phyloP scores from a whole-genome alignment of 495 filamentous ascomycete species.

The Ramalina peruviana region DNA sequence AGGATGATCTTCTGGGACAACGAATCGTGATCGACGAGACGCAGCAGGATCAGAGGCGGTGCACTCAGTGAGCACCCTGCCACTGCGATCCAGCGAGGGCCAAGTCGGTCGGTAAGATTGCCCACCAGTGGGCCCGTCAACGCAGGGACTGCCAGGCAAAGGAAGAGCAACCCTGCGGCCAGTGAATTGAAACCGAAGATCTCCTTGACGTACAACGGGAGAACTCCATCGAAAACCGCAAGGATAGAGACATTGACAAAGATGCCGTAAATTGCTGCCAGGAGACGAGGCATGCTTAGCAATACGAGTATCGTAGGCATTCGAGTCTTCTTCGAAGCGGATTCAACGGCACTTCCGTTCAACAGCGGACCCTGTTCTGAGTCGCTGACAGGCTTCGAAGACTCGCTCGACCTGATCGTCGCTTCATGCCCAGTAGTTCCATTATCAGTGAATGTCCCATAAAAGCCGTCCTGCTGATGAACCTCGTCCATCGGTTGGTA shows the following conservation, averaged over 20 bases:
- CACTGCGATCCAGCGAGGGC: constrained; percentile 34
- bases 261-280: constrained; percentile 29
- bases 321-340: constrained; percentile 7
- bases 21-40: constrained; percentile 28
- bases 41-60: constrained; percentile 36
- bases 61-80: constrained; percentile 35
- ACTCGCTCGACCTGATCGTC: not conserved
- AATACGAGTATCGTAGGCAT: constrained; percentile 30
- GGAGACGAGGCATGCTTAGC: constrained; percentile 26
- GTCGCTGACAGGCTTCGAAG: not conserved
- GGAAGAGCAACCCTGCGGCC: constrained; percentile 44
- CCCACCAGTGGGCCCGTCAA: constrained; percentile 23
- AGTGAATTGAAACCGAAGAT: constrained; percentile 46
- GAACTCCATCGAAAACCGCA: constrained; percentile 34
- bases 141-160: constrained; percentile 34
- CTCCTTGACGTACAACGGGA: constrained; percentile 29
- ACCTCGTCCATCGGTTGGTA: constrained; percentile 26
- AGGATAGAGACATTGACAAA: constrained; percentile 36
- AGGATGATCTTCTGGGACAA: constrained; percentile 22
- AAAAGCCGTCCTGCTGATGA: constrained; percentile 4
- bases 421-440: not conserved
- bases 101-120: constrained; percentile 33
- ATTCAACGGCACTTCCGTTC: not conserved
- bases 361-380: constrained; percentile 3
- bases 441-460: constrained; percentile 10